Evolutionary conservation across 352 stramenopile genomes (phyloP).

Genomic region (Peronosclerospora sorghi): DNA sequence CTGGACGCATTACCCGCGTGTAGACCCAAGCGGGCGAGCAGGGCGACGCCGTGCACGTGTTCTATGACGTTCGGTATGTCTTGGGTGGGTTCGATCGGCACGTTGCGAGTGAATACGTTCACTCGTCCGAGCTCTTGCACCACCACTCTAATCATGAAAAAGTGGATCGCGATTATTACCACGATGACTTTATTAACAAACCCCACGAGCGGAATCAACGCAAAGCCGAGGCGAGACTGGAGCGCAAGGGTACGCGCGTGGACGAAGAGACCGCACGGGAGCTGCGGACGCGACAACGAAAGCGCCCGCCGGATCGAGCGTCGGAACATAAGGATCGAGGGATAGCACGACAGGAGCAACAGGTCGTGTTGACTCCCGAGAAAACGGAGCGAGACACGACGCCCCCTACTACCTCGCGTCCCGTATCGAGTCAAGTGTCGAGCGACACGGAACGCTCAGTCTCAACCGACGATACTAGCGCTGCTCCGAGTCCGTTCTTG

Average conservation of each 20-base stretch:
- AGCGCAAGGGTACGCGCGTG: neutral
- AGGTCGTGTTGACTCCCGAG: conserved; percentile 5
- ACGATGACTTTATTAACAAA: conserved; percentile 24
- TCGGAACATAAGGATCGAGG: neutral
- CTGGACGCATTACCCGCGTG: conserved; percentile 42
- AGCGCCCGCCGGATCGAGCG: too few species aligned
- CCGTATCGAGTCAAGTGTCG: too few species aligned
- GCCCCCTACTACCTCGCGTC: too few species aligned
- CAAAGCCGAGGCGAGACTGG: conserved; percentile 5
- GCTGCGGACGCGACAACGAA: too few species aligned
- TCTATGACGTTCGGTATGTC: conserved; percentile 78
- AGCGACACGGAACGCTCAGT: neutral
- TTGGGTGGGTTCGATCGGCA: conserved; percentile 64
- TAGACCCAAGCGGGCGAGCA: conserved; percentile 13
- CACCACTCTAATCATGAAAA: conserved; percentile 25
- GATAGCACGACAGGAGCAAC: conserved; percentile 1
- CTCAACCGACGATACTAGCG: neutral
- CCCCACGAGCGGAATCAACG: conserved; percentile 18
- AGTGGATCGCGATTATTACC: conserved; percentile 48
- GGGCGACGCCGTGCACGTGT: conserved; percentile 27
- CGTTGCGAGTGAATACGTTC: conserved; percentile 56
- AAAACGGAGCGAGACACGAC: conserved; percentile 3
- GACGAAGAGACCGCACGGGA: neutral
- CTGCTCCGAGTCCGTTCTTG: too few species aligned
- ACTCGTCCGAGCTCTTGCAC: conserved; percentile 35